These are phyloP conservation scores for Houttuynia cordata DNA, from an alignment of 164 flowering plant genomes.

Conservation along the genomic window DNA sequence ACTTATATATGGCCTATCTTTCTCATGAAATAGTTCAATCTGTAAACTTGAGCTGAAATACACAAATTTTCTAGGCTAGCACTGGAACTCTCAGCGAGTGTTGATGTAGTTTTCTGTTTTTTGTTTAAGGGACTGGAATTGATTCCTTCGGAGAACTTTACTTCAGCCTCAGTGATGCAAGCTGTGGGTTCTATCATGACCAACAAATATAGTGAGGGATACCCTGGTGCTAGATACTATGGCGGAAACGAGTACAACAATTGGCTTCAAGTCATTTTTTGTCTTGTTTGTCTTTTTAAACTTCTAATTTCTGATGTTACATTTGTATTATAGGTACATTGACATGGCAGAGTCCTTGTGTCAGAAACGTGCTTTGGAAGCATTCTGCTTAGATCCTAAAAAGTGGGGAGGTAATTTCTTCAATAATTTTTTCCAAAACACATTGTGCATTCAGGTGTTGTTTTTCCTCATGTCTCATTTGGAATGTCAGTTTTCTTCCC, in stretches of 20 bases:
- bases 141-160: slow-evolving; percentile 97
- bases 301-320: neutral
- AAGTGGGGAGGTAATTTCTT: slow-evolving; percentile 93
- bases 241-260: slow-evolving; percentile 94
- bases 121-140: slow-evolving; percentile 72
- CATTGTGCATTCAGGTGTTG: neutral
- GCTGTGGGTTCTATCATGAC: slow-evolving; percentile 99
- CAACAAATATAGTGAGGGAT: slow-evolving; percentile 98
- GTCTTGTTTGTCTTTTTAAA: neutral
- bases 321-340: slow-evolving; percentile 52
- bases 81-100: neutral
- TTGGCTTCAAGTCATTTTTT: neutral
- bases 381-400: slow-evolving; percentile 82
- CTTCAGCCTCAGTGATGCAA: slow-evolving; percentile 96
- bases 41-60: too few species aligned
- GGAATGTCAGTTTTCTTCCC: too few species aligned
- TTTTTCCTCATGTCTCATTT: too few species aligned
- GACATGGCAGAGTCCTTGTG: slow-evolving; percentile 99
- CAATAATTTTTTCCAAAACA: neutral
- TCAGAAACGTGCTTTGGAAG: slow-evolving; percentile 98
- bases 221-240: slow-evolving; percentile 99
- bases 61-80: too few species aligned
- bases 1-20: too few species aligned
- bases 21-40: too few species aligned
- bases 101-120: slow-evolving; percentile 1